Conservation (phyloP, 768 basidiomycete genomes). For the Pisolithus marmoratus region DNA sequence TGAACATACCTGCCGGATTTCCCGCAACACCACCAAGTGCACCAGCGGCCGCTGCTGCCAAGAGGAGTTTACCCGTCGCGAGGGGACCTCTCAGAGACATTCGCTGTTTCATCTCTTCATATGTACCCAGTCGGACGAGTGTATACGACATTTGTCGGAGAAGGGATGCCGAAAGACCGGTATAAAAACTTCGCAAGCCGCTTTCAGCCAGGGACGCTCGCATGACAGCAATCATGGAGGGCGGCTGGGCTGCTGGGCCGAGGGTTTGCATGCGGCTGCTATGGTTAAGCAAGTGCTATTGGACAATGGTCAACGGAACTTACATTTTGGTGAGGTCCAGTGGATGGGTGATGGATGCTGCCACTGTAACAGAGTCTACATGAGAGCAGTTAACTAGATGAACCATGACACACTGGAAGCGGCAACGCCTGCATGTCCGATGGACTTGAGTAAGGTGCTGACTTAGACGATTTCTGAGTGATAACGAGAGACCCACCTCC, state of each 20-base stretch:
- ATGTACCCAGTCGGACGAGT: conserved; percentile 75
- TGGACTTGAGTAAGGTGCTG: conserved; percentile 7
- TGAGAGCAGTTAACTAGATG: neutral
- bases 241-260: conserved; percentile 42
- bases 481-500: conserved; percentile 41
- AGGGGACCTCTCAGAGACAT: conserved; percentile 47
- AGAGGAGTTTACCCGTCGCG: conserved; percentile 49
- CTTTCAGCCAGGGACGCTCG: conserved; percentile 57
- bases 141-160: conserved; percentile 92
- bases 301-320: conserved; percentile 16
- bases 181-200: conserved; percentile 72
- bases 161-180: conserved; percentile 76
- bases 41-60: conserved; percentile 68
- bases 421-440: conserved; percentile 42
- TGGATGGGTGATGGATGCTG: conserved; percentile 77
- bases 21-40: conserved; percentile 80
- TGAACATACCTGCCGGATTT: conserved; percentile 64
- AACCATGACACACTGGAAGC: conserved; percentile 49
- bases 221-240: conserved; percentile 63
- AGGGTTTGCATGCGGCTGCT: conserved; percentile 79
- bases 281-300: conserved; percentile 1
- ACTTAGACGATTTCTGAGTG: conserved; percentile 1
- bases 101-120: conserved; percentile 67
- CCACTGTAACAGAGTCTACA: conserved; percentile 43
- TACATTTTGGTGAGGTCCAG: conserved; percentile 84